A percentile compares a stretch with the other conserved stretches of the same genome.
These are phyloP conservation scores for Zasmidium citrigriseum DNA, from an alignment of 2,329 filamentous ascomycete genomes.

Conservation along the genomic window DNA sequence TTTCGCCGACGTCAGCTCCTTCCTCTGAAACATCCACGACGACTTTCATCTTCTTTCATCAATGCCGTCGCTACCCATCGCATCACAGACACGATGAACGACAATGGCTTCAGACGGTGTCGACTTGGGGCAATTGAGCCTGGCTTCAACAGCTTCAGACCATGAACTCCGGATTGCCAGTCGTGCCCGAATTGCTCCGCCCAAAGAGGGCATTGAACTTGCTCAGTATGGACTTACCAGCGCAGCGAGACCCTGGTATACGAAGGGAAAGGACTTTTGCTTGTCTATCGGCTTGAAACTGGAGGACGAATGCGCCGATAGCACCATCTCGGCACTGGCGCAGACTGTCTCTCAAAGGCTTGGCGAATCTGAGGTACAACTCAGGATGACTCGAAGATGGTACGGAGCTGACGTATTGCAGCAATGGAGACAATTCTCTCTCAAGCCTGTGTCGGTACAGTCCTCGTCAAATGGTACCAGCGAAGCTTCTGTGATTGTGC, in stretches of 20 bases:
- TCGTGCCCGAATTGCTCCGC: conserved; percentile 22
- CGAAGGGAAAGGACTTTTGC: conserved; percentile 35
- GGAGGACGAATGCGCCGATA: background rate
- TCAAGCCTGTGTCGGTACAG: background rate
- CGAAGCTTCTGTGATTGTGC: background rate
- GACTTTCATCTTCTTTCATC: background rate
- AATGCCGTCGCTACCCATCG: background rate
- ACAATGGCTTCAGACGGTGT: conserved; percentile 3
- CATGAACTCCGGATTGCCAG: conserved; percentile 24
- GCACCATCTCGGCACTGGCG: background rate
- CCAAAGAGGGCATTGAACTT: conserved; percentile 15
- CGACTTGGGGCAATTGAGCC: conserved; percentile 14
- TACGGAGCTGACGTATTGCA: conserved; percentile 2
- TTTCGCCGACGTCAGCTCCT: background rate
- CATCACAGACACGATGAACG: background rate
- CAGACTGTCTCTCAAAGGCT: background rate
- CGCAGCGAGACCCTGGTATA: conserved; percentile 32
- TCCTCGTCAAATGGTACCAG: background rate
- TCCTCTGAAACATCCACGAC: background rate
- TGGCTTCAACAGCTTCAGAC: conserved; percentile 21
- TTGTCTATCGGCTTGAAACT: conserved; percentile 25
- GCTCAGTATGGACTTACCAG: conserved; percentile 7
- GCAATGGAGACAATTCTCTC: conserved; percentile 24
- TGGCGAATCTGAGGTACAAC: background rate
- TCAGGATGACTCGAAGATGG: background rate